phyloP scores from a whole-genome alignment of 1,139 yeast species.

The Pichia sp. region DNA sequence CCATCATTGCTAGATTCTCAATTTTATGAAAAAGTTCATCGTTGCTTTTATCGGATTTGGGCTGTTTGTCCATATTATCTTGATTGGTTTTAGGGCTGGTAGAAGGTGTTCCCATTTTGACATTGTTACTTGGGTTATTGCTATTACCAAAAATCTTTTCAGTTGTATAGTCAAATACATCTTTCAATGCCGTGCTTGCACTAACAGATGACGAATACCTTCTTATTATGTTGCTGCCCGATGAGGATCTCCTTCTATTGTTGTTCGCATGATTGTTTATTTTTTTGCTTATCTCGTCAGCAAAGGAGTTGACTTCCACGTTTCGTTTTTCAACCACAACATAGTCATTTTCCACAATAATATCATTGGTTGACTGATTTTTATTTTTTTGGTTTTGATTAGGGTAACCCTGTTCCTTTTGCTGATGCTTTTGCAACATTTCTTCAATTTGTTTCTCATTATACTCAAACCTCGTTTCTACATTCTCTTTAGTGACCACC shows the following conservation, averaged over 20 bases:
- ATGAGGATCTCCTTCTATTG: not conserved
- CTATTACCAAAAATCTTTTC: slow-evolving; percentile 67
- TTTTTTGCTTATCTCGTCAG: slow-evolving; percentile 70
- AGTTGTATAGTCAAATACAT: slow-evolving; percentile 83
- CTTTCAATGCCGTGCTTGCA: slow-evolving; percentile 82
- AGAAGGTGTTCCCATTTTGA: slow-evolving; percentile 1
- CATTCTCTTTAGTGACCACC: slow-evolving; percentile 1
- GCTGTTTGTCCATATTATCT: too few species aligned
- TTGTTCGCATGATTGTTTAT: not conserved
- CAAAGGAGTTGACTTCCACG: slow-evolving; percentile 91
- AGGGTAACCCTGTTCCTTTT: not conserved
- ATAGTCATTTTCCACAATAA: slow-evolving; percentile 57
- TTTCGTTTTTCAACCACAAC: slow-evolving; percentile 92
- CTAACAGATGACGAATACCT: slow-evolving; percentile 35
- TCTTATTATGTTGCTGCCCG: not conserved
- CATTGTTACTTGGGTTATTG: too few species aligned
- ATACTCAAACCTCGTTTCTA: slow-evolving; percentile 31
- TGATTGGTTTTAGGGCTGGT: not conserved
- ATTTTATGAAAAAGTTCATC: slow-evolving; percentile 40
- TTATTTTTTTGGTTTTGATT: not conserved
- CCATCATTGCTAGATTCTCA: slow-evolving; percentile 78
- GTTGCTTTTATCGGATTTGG: too few species aligned
- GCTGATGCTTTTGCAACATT: slow-evolving; percentile 1
- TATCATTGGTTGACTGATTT: not conserved
- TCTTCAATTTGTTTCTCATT: slow-evolving; percentile 3